Conservation (phyloP, 2,329 filamentous ascomycete genomes). For the Aspergillus latus region DNA sequence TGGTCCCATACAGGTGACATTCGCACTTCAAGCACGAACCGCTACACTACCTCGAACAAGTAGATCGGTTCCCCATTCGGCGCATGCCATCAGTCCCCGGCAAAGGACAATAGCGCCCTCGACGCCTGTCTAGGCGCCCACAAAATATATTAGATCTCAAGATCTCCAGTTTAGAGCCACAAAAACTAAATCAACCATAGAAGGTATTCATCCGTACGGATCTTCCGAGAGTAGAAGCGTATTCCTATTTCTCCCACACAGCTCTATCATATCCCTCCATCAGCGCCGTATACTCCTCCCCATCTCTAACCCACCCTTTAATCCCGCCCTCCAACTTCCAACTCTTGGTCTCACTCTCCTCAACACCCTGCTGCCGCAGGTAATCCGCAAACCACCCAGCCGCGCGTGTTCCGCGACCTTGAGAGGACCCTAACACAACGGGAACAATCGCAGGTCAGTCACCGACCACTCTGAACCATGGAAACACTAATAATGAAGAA, state of each 20-base stretch:
- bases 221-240: neutral
- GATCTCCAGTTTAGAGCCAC: neutral
- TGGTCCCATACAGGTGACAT: neutral
- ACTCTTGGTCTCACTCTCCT: slow-evolving; percentile 48
- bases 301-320: slow-evolving; percentile 54
- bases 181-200: neutral
- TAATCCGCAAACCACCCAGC: slow-evolving; percentile 59
- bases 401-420: slow-evolving; percentile 55
- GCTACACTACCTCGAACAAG: neutral
- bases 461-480: neutral
- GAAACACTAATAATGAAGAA: neutral
- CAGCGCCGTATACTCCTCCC: slow-evolving; percentile 47
- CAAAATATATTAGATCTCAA: neutral
- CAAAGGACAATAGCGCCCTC: neutral
- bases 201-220: neutral
- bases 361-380: slow-evolving; percentile 38
- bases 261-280: slow-evolving; percentile 40
- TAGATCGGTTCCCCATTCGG: neutral
- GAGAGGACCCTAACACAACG: slow-evolving; percentile 52
- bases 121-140: neutral
- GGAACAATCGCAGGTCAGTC: neutral
- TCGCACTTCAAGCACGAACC: neutral
- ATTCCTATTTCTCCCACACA: slow-evolving; percentile 9
- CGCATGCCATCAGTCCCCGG: neutral
- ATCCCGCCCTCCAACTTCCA: slow-evolving; percentile 54